Evolutionary conservation across 2,329 filamentous ascomycete species (phyloP).

Genomic region (Penicillium sp.): DNA sequence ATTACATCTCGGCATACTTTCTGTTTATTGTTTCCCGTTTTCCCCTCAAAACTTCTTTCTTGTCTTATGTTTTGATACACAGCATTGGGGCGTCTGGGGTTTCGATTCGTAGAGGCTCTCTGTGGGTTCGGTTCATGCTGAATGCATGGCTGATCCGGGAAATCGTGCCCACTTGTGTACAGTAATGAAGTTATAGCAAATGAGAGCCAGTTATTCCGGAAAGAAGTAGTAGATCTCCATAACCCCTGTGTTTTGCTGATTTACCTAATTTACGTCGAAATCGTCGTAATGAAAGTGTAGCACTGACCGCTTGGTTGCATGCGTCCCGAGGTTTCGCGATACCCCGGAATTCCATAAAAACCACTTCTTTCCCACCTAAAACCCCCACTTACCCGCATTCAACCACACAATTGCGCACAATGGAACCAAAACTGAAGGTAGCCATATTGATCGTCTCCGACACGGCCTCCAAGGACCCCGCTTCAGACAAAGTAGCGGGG

Average conservation of each 20-base stretch:
- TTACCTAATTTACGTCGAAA: neutral
- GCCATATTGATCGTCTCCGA: constrained; percentile 88
- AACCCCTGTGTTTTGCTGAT: neutral
- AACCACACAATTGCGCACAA: constrained; percentile 16
- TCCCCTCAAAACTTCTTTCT: constrained; percentile 18
- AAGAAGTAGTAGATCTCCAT: neutral
- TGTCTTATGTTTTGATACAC: constrained; percentile 33
- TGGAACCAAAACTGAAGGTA: constrained; percentile 57
- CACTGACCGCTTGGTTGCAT: constrained; percentile 18
- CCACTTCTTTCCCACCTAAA: constrained; percentile 3
- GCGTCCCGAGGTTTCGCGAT: constrained; percentile 15
- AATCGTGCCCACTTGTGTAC: constrained; percentile 27
- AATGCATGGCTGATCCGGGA: constrained; percentile 25
- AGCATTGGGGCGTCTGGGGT: constrained; percentile 41
- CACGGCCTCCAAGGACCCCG: constrained; percentile 76
- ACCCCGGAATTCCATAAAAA: constrained; percentile 12
- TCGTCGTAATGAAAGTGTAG: constrained; percentile 1
- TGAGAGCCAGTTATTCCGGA: neutral
- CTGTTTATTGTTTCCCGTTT: constrained; percentile 19
- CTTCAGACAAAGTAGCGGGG: constrained; percentile 71
- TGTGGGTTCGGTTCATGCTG: constrained; percentile 7
- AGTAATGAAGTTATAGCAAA: constrained; percentile 26
- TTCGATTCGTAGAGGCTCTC: constrained; percentile 25
- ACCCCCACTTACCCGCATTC: constrained; percentile 10
- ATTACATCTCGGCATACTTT: constrained; percentile 17